These are phyloP conservation scores for Oemleria cerasiformis DNA, from an alignment of 306 rosid genomes.

Conservation along the genomic window DNA sequence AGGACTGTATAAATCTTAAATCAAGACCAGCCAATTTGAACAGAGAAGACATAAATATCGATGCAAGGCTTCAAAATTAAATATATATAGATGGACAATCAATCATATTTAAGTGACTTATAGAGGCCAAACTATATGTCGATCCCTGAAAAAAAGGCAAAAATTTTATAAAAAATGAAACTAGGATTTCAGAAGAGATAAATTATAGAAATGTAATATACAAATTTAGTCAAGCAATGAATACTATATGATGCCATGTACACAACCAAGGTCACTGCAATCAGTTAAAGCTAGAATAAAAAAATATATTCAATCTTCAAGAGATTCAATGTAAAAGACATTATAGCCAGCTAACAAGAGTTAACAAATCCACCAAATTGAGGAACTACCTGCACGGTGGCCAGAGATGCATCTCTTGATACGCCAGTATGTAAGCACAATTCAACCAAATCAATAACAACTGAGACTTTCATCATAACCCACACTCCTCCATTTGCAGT, in stretches of 20 bases:
- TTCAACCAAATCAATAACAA: constrained; percentile 65
- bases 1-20: background rate
- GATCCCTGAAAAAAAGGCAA: background rate
- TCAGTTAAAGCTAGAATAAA: background rate
- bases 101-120: background rate
- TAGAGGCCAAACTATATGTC: background rate
- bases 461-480: constrained; percentile 54
- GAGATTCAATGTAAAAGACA: background rate
- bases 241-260: background rate
- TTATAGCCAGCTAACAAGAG: background rate
- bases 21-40: background rate
- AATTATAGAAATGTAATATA: background rate
- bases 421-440: constrained; percentile 70
- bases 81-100: background rate
- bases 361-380: background rate
- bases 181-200: background rate
- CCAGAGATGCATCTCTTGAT: constrained; percentile 74
- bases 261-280: background rate
- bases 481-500: constrained; percentile 40
- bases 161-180: background rate
- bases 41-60: background rate
- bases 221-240: background rate
- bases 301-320: background rate
- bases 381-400: constrained; percentile 78
- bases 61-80: background rate